Conservation (phyloP, 768 basidiomycete species). For the Russula griseocarnosa region DNA sequence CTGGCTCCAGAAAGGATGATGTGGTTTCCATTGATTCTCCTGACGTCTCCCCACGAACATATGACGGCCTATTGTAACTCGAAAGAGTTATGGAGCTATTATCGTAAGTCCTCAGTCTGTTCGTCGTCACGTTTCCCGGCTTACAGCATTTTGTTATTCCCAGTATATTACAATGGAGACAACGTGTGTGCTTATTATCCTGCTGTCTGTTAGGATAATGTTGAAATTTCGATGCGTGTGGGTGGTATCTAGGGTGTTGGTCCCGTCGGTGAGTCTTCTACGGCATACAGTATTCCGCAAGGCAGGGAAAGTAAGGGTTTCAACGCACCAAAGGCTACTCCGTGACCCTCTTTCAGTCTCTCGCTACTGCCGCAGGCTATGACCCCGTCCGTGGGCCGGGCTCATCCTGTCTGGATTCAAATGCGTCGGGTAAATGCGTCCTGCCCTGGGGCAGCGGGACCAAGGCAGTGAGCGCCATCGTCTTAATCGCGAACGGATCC, state of each 20-base stretch:
- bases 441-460: slow-evolving; percentile 72
- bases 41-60: slow-evolving; percentile 1
- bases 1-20: neutral
- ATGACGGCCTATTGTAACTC: slow-evolving; percentile 62
- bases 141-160: slow-evolving; percentile 4
- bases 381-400: slow-evolving; percentile 69
- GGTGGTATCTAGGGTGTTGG: slow-evolving; percentile 53
- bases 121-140: neutral
- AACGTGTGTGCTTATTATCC: slow-evolving; percentile 46
- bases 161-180: slow-evolving; percentile 80
- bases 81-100: slow-evolving; percentile 79
- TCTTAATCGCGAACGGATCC: slow-evolving; percentile 72
- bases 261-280: slow-evolving; percentile 41
- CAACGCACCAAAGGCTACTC: slow-evolving; percentile 43
- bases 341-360: slow-evolving; percentile 68
- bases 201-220: neutral
- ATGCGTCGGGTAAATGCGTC: slow-evolving; percentile 68
- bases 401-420: slow-evolving; percentile 55
- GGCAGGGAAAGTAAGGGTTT: no score
- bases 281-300: no score
- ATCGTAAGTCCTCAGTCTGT: slow-evolving; percentile 51
- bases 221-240: slow-evolving; percentile 3
- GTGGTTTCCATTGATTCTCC: neutral
- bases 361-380: slow-evolving; percentile 68
- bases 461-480: slow-evolving; percentile 68